A percentile compares a stretch with the other conserved stretches of the same genome.
These are phyloP conservation scores for Peniophora sp. DNA, from an alignment of 1,284 basidiomycete species.

Conservation along the genomic window DNA sequence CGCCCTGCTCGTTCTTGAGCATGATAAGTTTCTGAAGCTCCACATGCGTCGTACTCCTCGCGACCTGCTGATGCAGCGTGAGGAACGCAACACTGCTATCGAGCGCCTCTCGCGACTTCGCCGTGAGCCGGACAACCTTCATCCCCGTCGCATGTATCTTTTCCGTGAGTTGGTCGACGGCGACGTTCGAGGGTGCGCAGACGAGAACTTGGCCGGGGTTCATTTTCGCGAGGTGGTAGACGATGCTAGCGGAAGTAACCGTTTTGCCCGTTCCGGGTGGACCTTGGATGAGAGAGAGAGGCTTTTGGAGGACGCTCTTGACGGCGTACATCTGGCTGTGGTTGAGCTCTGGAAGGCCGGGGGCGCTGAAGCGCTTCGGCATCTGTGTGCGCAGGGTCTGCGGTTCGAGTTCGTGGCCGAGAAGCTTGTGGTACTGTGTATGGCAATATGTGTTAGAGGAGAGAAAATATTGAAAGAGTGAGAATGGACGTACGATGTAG, in stretches of 20 bases:
- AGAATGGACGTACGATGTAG: slow-evolving; percentile 70
- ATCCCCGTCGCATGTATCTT: slow-evolving; percentile 97
- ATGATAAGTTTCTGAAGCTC: slow-evolving; percentile 97
- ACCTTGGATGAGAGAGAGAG: slow-evolving; percentile 96
- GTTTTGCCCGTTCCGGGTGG: slow-evolving; percentile 99
- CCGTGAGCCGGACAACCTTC: slow-evolving; percentile 95
- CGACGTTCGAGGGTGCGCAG: slow-evolving; percentile 98
- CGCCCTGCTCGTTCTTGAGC: slow-evolving; percentile 96
- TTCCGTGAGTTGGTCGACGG: slow-evolving; percentile 97
- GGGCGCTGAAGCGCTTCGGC: slow-evolving; percentile 96
- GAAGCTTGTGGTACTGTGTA: slow-evolving; percentile 88
- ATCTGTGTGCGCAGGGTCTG: slow-evolving; percentile 87
- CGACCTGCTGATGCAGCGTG: slow-evolving; percentile 95
- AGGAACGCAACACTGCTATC: slow-evolving; percentile 92
- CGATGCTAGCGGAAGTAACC: slow-evolving; percentile 98
- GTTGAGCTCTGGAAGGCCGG: slow-evolving; percentile 96
- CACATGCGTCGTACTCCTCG: slow-evolving; percentile 89
- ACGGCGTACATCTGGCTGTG: slow-evolving; percentile 99
- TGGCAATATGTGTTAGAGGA: slow-evolving; percentile 8
- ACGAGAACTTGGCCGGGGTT: slow-evolving; percentile 99
- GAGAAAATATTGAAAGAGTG: slow-evolving; percentile 1
- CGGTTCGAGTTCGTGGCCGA: slow-evolving; percentile 93
- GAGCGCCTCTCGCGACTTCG: slow-evolving; percentile 95
- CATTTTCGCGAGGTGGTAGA: slow-evolving; percentile 99
- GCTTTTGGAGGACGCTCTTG: slow-evolving; percentile 97